Percentiles rank a stretch among this genome's conserved stretches.
phyloP scores from a whole-genome alignment of 2,329 filamentous ascomycete genomes.

The Xylariaceae sp. region DNA sequence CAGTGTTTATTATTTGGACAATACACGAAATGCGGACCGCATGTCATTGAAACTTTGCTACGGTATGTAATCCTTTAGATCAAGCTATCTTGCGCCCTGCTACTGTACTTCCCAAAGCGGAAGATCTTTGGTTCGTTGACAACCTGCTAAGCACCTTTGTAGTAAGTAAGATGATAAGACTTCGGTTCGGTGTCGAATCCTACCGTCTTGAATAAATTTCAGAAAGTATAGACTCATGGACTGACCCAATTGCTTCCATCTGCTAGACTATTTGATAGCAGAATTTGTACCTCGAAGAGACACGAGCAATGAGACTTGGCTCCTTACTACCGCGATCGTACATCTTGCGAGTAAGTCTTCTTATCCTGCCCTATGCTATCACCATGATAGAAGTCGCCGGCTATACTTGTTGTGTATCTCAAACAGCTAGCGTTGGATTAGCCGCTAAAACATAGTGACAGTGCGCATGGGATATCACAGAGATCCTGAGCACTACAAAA shows the following conservation, averaged over 20 bases:
- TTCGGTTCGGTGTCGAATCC: too few relatives aligned
- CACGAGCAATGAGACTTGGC: constrained; percentile 33
- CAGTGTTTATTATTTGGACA: constrained; percentile 37
- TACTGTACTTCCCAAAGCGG: too few relatives aligned
- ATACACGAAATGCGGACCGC: constrained; percentile 41
- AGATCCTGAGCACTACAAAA: constrained; percentile 39
- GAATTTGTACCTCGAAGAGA: constrained; percentile 32
- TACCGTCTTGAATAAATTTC: too few relatives aligned
- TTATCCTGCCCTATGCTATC: too few relatives aligned
- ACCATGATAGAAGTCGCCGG: neutral
- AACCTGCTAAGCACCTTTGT: too few relatives aligned
- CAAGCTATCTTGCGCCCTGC: too few relatives aligned
- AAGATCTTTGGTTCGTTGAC: too few relatives aligned
- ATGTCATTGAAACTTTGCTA: constrained; percentile 38
- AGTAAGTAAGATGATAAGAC: too few relatives aligned
- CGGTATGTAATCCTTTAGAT: too few relatives aligned
- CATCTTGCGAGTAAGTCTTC: constrained; percentile 22
- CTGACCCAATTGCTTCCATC: too few relatives aligned
- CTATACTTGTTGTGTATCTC: neutral
- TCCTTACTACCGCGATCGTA: constrained; percentile 32
- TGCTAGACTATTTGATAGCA: constrained; percentile 31
- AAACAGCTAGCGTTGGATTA: constrained; percentile 16
- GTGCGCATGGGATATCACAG: constrained; percentile 42
- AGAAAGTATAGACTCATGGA: too few relatives aligned
- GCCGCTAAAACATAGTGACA: too few relatives aligned